These are phyloP conservation scores for Globisporangium splendens DNA, from an alignment of 352 stramenopile species.

Conservation along the genomic window DNA sequence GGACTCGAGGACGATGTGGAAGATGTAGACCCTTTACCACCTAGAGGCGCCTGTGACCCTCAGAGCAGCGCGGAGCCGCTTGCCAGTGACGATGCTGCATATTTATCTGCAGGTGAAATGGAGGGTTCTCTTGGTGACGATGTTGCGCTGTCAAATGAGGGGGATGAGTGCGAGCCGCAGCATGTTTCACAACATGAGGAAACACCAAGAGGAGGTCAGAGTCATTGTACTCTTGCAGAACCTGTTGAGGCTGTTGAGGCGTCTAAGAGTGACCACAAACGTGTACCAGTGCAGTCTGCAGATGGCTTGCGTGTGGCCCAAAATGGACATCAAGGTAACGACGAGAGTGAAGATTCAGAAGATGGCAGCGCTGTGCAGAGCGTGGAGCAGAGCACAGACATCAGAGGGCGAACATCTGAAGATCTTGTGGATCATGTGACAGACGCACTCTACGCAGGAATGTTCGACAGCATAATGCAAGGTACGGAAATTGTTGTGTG, in stretches of 20 bases:
- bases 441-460: conserved; percentile 17
- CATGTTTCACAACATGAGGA: neutral
- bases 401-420: neutral
- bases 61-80: neutral
- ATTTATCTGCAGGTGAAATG: neutral
- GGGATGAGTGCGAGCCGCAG: neutral
- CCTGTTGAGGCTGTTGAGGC: neutral
- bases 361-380: neutral
- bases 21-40: conserved; percentile 4
- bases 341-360: neutral
- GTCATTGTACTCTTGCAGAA: neutral
- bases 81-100: neutral
- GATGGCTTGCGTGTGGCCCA: neutral
- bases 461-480: conserved; percentile 16
- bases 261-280: neutral
- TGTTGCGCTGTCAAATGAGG: neutral
- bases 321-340: neutral
- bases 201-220: neutral
- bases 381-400: neutral
- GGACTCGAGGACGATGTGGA: conserved; percentile 12
- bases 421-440: conserved; percentile 14
- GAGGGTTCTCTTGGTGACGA: neutral
- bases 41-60: neutral
- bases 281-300: neutral
- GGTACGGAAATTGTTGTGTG: conserved; percentile 14